phyloP scores from a whole-genome alignment of 106 monocot genomes.

The Allium sativum region DNA sequence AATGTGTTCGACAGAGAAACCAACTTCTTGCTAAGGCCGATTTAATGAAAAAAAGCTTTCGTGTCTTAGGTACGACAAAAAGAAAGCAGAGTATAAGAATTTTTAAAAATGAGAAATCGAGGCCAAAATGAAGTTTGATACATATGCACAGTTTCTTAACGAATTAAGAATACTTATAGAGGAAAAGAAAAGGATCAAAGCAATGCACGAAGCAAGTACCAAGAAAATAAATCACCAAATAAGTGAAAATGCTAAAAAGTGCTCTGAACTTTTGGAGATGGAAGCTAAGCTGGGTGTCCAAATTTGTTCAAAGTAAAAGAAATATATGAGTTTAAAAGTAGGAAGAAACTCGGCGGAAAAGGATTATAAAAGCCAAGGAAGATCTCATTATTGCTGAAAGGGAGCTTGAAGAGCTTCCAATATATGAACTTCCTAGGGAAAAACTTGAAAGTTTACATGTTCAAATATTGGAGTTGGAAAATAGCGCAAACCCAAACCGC shows the following conservation, averaged over 20 bases:
- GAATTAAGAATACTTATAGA: constrained; percentile 65
- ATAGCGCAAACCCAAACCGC: constrained; percentile 46
- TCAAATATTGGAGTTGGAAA: constrained; percentile 52
- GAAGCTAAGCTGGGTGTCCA: constrained; percentile 45
- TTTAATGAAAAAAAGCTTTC: constrained; percentile 90
- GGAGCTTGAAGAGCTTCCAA: constrained; percentile 57
- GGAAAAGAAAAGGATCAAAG: constrained; percentile 51
- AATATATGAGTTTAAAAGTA: constrained; percentile 71
- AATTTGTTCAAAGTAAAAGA: constrained; percentile 46
- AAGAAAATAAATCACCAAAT: constrained; percentile 55
- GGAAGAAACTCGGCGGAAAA: constrained; percentile 60
- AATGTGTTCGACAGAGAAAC: constrained; percentile 75
- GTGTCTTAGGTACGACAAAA: constrained; percentile 91
- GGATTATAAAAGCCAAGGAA: constrained; percentile 55
- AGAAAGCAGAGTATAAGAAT: constrained; percentile 65
- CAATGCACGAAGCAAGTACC: constrained; percentile 30
- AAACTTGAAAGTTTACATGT: constrained; percentile 33
- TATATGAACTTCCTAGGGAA: constrained; percentile 57
- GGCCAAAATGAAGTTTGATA: constrained; percentile 69
- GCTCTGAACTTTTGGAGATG: constrained; percentile 42
- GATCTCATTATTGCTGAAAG: constrained; percentile 63
- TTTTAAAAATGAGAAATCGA: constrained; percentile 41
- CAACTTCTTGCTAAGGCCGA: constrained; percentile 78
- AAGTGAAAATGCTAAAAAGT: constrained; percentile 35
- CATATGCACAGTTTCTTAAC: constrained; percentile 67